These are phyloP conservation scores for Pythium insidiosum DNA, from an alignment of 352 stramenopile species.

Conservation along the genomic window DNA sequence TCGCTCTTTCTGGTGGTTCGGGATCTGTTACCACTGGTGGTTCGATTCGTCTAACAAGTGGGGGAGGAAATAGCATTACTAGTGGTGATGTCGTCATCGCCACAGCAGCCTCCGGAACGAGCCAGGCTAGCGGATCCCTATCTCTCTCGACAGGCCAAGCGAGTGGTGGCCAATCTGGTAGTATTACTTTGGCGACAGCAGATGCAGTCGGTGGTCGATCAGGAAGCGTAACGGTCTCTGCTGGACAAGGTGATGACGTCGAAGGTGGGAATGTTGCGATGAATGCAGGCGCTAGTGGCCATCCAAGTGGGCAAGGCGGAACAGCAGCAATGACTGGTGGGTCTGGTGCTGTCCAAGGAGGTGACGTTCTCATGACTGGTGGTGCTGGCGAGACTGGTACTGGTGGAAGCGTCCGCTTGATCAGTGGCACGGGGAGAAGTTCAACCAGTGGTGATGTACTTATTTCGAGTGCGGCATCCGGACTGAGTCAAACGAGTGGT, in stretches of 20 bases:
- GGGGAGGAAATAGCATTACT: too few relatives aligned
- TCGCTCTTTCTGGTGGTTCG: too few relatives aligned
- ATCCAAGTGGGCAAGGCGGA: too few relatives aligned
- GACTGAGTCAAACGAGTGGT: slow-evolving; percentile 13
- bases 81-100: slow-evolving; percentile 1
- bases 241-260: too few relatives aligned
- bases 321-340: background rate
- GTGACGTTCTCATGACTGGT: background rate
- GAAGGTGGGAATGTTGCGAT: too few relatives aligned
- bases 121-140: slow-evolving; percentile 8
- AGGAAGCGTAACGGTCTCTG: too few relatives aligned
- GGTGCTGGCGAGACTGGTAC: background rate
- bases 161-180: slow-evolving; percentile 6
- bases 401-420: slow-evolving; percentile 9
- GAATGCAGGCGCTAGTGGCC: too few relatives aligned
- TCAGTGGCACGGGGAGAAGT: slow-evolving; percentile 12
- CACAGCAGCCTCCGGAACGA: slow-evolving; percentile 1
- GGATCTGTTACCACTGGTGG: too few relatives aligned
- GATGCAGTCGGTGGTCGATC: too few relatives aligned
- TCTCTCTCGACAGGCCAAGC: slow-evolving; percentile 7
- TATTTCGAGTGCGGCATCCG: slow-evolving; percentile 3
- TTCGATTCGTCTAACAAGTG: too few relatives aligned
- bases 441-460: slow-evolving; percentile 10
- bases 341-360: background rate
- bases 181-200: slow-evolving; percentile 4